Conservation (phyloP, 108 stramenopile genomes). For the Skeletonema grethae region DNA sequence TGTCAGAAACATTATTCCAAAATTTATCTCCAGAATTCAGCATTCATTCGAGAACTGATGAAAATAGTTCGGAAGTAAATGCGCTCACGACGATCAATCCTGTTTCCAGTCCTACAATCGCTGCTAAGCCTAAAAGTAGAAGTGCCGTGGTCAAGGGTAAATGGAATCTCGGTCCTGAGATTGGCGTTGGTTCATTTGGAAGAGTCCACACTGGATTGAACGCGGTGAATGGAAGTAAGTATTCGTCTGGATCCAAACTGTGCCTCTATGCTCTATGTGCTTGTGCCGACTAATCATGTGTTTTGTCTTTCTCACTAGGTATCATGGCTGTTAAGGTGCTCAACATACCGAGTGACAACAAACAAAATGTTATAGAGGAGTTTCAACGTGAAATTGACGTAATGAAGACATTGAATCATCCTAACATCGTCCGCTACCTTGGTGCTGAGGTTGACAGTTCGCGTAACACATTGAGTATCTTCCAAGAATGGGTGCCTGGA, state of each 20-base stretch:
- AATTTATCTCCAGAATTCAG: conserved; percentile 42
- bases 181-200: conserved; percentile 94
- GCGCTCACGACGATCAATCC: conserved; percentile 14
- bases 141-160: conserved; percentile 67
- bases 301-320: conserved; percentile 7
- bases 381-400: conserved; percentile 86
- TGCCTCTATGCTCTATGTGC: conserved; percentile 2
- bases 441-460: conserved; percentile 86
- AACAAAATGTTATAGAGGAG: conserved; percentile 52
- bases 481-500: conserved; percentile 98
- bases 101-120: conserved; percentile 14
- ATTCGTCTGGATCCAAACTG: conserved; percentile 2
- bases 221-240: conserved; percentile 73
- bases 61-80: neutral
- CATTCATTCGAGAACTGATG: conserved; percentile 16
- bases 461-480: conserved; percentile 79
- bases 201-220: conserved; percentile 96
- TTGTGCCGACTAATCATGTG: conserved; percentile 23
- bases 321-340: conserved; percentile 40
- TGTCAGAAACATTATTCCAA: conserved; percentile 27
- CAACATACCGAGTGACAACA: conserved; percentile 40
- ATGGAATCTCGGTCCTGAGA: conserved; percentile 89
- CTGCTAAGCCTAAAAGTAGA: conserved; percentile 3
- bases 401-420: conserved; percentile 87
- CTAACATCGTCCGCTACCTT: conserved; percentile 93